These are phyloP conservation scores for Fusarium sp. DNA, from an alignment of 2,329 filamentous ascomycete genomes.

Conservation along the genomic window DNA sequence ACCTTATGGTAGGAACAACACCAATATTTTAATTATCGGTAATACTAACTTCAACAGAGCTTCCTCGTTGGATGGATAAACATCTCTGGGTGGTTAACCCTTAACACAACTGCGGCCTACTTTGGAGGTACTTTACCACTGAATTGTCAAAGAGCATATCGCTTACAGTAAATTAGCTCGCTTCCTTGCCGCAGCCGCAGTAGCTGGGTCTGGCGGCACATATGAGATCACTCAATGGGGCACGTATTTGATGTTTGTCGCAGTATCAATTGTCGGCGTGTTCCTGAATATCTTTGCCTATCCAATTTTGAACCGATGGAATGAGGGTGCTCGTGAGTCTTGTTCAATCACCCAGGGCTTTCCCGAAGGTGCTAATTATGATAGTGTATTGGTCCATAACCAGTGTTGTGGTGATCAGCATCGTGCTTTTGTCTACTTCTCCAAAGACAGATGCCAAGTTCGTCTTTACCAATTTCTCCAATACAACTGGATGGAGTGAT, in stretches of 20 bases:
- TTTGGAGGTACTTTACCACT: slow-evolving; percentile 52
- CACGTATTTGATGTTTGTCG: slow-evolving; percentile 58
- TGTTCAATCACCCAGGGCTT: fast-evolving
- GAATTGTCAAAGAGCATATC: no score
- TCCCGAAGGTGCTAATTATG: neutral
- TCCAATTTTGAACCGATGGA: slow-evolving; percentile 55
- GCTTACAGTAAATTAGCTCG: slow-evolving; percentile 48
- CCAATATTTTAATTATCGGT: fast-evolving
- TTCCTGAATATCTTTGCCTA: slow-evolving; percentile 58
- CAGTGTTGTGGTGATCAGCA: slow-evolving; percentile 57
- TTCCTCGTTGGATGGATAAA: slow-evolving; percentile 59
- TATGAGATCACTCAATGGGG: slow-evolving; percentile 55
- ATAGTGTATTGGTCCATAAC: slow-evolving; percentile 56
- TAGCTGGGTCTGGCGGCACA: slow-evolving; percentile 53
- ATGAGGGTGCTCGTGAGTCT: slow-evolving; percentile 53
- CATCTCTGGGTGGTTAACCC: slow-evolving; percentile 59
- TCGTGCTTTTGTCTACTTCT: slow-evolving; percentile 55
- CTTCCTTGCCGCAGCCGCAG: slow-evolving; percentile 57
- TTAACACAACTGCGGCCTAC: slow-evolving; percentile 58
- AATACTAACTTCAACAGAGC: slow-evolving; percentile 46
- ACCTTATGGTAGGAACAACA: slow-evolving; percentile 46
- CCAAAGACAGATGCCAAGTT: slow-evolving; percentile 56
- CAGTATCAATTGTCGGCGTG: slow-evolving; percentile 37
- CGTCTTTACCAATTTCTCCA: slow-evolving; percentile 59
- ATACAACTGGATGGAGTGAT: slow-evolving; percentile 59